Evolutionary conservation across 2,329 filamentous ascomycete genomes (phyloP), one percentile per base, ranked within the genome.

Genomic region (Cercospora berteroae): DNA sequence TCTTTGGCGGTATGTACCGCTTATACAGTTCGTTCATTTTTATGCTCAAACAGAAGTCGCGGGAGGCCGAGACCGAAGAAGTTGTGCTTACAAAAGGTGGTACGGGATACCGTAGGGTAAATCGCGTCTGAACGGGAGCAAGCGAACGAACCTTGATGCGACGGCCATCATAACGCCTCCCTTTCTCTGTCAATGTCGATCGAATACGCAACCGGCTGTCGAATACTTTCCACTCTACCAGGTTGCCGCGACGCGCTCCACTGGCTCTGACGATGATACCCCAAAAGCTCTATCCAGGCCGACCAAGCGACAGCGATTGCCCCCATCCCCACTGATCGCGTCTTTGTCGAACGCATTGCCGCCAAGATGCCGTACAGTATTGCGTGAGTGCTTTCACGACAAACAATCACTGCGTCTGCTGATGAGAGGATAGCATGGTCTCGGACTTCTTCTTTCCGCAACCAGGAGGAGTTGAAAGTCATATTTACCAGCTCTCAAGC

Each of bases 381-480:
- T 77, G 88, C 88, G 87, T 88, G 80, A 74, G 86, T 69, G 12
- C 31, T 42, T 8, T 36, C 8, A 23, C 8, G n/a, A 13, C 18
- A 63, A n/a, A 39, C 44, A 25, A 9, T 13, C 18, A 7, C 16
- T 4, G 23, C 16, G 13, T 25, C 5, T n/a, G 16, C 48, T 52
- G 48, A 52, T 16, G 13, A 16, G 13, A 12, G 12, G 25, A 23
- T 72, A 89, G 87, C 67, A 99, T 99, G 95, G 92, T 97, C 79
- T 94, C 94, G 86, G 95, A 99, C 84, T 97, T 96, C 86, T 99
- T 99, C 89, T 99, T 96, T 78, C 95, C 95, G 13, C 94, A 98
- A 77, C 94, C 95, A 62, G 86, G 95, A 77, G 95, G 95, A 74
- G 89, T 99, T 72, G 95, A 99, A 83, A 96, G 93, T 80, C 95